Percentiles rank a stretch among this genome's conserved stretches.
phyloP scores from a whole-genome alignment of 2,329 filamentous ascomycete species.

The Monascus ruber region DNA sequence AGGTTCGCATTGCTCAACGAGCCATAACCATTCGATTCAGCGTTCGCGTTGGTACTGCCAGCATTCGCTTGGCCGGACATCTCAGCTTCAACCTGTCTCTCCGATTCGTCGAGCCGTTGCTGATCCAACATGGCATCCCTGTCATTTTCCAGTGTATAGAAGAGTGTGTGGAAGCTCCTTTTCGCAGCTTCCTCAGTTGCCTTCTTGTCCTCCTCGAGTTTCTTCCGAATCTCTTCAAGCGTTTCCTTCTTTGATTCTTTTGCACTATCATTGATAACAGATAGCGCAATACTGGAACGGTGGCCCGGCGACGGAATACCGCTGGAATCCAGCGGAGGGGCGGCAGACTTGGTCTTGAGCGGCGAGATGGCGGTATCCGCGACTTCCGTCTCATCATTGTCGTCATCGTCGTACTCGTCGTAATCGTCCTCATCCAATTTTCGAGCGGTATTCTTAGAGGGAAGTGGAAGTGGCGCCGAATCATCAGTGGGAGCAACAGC shows the following conservation, averaged over 20 bases:
- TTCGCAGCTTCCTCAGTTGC: constrained; percentile 83
- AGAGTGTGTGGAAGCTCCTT: constrained; percentile 81
- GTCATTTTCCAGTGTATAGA: constrained; percentile 92
- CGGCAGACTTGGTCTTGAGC: constrained; percentile 40
- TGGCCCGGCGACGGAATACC: constrained; percentile 59
- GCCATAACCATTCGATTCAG: constrained; percentile 59
- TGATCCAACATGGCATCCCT: constrained; percentile 95
- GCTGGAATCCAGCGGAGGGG: constrained; percentile 43
- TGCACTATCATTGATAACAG: constrained; percentile 49
- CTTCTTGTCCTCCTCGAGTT: constrained; percentile 82
- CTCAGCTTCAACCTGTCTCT: constrained; percentile 90
- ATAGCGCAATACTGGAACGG: constrained; percentile 54
- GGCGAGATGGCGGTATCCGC: constrained; percentile 31
- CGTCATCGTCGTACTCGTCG: constrained; percentile 53
- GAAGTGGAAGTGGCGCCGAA: constrained; percentile 31
- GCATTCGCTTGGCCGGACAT: constrained; percentile 57
- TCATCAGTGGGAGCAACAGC: constrained; percentile 38
- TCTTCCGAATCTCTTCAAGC: constrained; percentile 81
- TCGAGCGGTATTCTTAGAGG: constrained; percentile 46
- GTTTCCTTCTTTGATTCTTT: constrained; percentile 50
- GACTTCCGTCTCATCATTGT: constrained; percentile 42
- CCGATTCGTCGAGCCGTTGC: constrained; percentile 89
- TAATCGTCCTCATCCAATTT: constrained; percentile 75
- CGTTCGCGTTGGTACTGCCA: constrained; percentile 42
- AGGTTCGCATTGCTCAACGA: constrained; percentile 88